Evolutionary conservation across 2,329 filamentous ascomycete genomes (phyloP).

Genomic region (Cladosporium cucumerinum): DNA sequence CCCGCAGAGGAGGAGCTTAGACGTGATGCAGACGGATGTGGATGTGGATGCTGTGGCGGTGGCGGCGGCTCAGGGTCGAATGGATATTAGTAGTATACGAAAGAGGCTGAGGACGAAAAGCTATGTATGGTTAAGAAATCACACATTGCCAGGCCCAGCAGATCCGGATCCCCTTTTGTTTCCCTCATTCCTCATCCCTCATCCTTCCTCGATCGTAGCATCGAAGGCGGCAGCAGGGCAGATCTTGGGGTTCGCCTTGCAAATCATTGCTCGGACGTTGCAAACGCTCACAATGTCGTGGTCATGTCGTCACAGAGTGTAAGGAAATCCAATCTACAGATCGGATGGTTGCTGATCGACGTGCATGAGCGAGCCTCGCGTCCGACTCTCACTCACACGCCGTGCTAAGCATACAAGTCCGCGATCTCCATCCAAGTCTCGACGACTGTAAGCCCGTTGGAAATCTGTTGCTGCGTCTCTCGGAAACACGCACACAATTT

Average conservation of each 20-base stretch:
- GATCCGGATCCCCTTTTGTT: background rate
- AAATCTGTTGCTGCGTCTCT: background rate
- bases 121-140: background rate
- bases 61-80: background rate
- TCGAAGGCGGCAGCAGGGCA: background rate
- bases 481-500: background rate
- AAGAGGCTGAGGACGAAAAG: background rate
- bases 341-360: constrained; percentile 9
- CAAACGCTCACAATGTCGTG: constrained; percentile 12
- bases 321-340: background rate
- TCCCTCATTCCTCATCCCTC: no score
- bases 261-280: background rate
- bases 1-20: background rate
- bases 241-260: background rate
- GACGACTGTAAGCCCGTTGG: background rate
- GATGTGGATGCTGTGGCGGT: no score
- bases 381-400: background rate
- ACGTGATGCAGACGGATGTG: constrained; percentile 6
- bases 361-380: background rate
- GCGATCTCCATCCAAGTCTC: constrained; percentile 20
- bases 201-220: background rate
- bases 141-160: background rate
- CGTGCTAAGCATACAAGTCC: constrained; percentile 17
- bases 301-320: constrained; percentile 10
- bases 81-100: background rate